phyloP scores from a whole-genome alignment of 1,284 basidiomycete species.

The Moesziomyces antarcticus region DNA sequence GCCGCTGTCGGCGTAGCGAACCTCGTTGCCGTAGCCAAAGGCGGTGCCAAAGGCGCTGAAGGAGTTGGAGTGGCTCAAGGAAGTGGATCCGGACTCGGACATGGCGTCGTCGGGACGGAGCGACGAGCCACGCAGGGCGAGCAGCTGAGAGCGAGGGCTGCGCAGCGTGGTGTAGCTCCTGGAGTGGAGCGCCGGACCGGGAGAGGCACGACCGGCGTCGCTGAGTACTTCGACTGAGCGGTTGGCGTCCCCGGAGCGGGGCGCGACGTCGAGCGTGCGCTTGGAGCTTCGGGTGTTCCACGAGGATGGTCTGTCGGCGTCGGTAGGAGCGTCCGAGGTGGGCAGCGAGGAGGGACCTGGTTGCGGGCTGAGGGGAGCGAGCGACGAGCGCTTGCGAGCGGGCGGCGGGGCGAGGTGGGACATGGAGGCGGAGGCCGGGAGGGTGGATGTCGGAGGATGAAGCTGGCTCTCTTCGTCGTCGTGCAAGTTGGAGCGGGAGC shows the following conservation, averaged over 20 bases:
- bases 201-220: constrained; percentile 21
- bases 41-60: constrained; percentile 50
- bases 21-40: constrained; percentile 55
- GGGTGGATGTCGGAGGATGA: constrained; percentile 19
- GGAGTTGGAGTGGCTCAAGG: constrained; percentile 41
- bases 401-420: constrained; percentile 28
- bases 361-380: constrained; percentile 7
- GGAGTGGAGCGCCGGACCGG: constrained; percentile 12
- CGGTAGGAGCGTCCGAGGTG: neutral
- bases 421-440: constrained; percentile 22
- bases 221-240: constrained; percentile 18
- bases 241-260: constrained; percentile 7
- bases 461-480: constrained; percentile 45
- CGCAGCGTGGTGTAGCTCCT: constrained; percentile 19
- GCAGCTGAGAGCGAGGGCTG: constrained; percentile 38
- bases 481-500: constrained; percentile 30
- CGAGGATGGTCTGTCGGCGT: constrained; percentile 10
- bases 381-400: constrained; percentile 16
- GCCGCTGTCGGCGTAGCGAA: constrained; percentile 40
- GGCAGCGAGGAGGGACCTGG: constrained; percentile 30
- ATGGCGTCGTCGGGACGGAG: constrained; percentile 49
- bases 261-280: constrained; percentile 21
- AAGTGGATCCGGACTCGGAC: constrained; percentile 39
- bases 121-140: constrained; percentile 30
- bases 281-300: constrained; percentile 40